Percentiles rank a stretch among this genome's conserved stretches.
Evolutionary conservation across 148 eudicot species (phyloP).

Genomic region (Diospyros lotus): DNA sequence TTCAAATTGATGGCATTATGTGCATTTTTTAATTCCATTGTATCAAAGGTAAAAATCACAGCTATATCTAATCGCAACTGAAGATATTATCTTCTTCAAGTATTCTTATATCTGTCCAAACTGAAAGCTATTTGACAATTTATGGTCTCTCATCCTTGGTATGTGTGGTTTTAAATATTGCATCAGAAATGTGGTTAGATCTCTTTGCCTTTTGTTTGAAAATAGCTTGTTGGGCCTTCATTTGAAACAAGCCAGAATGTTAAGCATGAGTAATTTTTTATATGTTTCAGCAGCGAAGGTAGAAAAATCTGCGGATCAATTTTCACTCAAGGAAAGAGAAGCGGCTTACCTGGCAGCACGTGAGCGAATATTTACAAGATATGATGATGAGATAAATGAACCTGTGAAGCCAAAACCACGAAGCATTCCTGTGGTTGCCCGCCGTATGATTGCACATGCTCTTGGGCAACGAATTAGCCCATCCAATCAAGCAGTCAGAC

Average conservation of each 20-base stretch:
- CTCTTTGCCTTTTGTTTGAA: not conserved
- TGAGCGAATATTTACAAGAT: slow-evolving; percentile 63
- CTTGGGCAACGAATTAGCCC: slow-evolving; percentile 63
- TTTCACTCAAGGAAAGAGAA: slow-evolving; percentile 73
- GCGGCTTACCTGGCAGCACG: slow-evolving; percentile 85
- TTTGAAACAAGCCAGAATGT: not conserved
- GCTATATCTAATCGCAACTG: not conserved
- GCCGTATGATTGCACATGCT: slow-evolving; percentile 96
- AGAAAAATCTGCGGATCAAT: slow-evolving; percentile 24
- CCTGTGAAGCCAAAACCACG: slow-evolving; percentile 50
- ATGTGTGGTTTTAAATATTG: too few relatives aligned
- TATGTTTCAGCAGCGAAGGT: slow-evolving; percentile 41
- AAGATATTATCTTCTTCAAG: not conserved
- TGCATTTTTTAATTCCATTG: not conserved
- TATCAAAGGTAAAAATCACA: not conserved
- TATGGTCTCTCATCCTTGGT: not conserved
- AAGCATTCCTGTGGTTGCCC: slow-evolving; percentile 76
- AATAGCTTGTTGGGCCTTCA: not conserved
- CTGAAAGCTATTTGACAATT: not conserved
- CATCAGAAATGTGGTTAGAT: not conserved
- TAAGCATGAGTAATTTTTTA: not conserved
- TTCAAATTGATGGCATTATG: not conserved
- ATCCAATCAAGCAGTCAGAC: slow-evolving; percentile 17
- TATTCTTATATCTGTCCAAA: not conserved
- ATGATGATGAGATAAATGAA: slow-evolving; percentile 32